phyloP scores from a whole-genome alignment of 148 eudicot genomes.

The Oxyria digyna region DNA sequence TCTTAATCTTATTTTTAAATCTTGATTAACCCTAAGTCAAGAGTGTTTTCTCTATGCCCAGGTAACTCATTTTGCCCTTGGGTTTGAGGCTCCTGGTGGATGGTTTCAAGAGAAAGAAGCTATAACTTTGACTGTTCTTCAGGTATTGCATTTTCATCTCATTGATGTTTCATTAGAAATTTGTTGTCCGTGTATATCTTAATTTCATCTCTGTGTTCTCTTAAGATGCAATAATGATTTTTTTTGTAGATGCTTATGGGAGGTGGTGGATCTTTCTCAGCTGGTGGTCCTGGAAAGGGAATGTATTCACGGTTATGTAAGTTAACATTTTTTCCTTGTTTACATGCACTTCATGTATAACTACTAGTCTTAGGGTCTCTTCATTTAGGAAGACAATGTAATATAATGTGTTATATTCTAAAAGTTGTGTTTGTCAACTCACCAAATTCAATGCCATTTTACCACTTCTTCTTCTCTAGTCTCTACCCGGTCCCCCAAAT shows the following conservation, averaged over 20 bases:
- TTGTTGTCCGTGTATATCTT: no score
- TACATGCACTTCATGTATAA: no score
- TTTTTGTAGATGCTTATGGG: slow-evolving; percentile 83
- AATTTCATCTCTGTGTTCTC: neutral
- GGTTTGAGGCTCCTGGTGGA: slow-evolving; percentile 87
- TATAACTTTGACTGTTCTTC: slow-evolving; percentile 68
- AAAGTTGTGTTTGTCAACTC: no score
- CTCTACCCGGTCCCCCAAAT: no score
- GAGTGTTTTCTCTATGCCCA: slow-evolving; percentile 18
- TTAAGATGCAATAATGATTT: neutral
- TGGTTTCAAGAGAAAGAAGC: slow-evolving; percentile 74
- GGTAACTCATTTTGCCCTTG: slow-evolving; percentile 82
- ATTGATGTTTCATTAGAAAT: no score
- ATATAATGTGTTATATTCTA: no score
- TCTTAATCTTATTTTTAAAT: neutral
- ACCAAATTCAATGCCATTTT: no score
- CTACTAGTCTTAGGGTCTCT: neutral
- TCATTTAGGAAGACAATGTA: no score
- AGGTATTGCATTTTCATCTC: slow-evolving; percentile 26
- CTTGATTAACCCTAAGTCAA: neutral
- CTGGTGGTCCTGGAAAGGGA: slow-evolving; percentile 99
- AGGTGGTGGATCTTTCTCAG: slow-evolving; percentile 99
- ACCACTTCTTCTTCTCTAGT: no score
- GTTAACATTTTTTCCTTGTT: no score
- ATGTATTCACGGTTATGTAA: slow-evolving; percentile 95